Conservation (phyloP, 2,329 filamentous ascomycete genomes). For the Fusarium solani-melongenae region DNA sequence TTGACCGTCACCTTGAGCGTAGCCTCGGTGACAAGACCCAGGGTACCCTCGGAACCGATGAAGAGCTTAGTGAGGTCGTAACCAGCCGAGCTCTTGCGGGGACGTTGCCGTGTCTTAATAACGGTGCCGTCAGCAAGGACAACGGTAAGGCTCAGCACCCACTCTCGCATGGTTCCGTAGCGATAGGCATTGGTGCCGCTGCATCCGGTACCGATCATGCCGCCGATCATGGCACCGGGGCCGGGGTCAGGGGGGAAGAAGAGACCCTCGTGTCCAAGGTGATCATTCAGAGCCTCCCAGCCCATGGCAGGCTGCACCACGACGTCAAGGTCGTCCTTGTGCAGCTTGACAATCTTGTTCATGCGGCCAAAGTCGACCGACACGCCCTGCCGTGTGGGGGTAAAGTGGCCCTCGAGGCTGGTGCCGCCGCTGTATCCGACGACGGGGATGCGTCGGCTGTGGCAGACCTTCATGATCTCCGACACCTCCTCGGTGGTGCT, state of each 20-base stretch:
- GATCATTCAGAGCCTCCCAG: conserved; percentile 87
- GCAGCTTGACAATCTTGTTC: conserved; percentile 81
- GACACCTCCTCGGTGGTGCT: conserved; percentile 83
- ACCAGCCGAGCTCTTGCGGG: conserved; percentile 89
- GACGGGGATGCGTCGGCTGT: conserved; percentile 82
- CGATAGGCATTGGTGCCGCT: conserved; percentile 90
- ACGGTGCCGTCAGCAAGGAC: conserved; percentile 91
- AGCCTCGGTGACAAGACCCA: conserved; percentile 91
- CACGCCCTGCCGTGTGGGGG: conserved; percentile 83
- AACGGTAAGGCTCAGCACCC: conserved; percentile 88
- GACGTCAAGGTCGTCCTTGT: conserved; percentile 82
- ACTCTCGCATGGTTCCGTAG: conserved; percentile 95
- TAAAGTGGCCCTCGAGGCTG: conserved; percentile 89
- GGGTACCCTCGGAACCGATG: conserved; percentile 90
- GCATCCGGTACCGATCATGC: conserved; percentile 81
- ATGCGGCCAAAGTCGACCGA: conserved; percentile 89
- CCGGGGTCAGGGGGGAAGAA: conserved; percentile 95
- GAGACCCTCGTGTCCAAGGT: conserved; percentile 76
- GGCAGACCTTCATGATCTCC: conserved; percentile 89
- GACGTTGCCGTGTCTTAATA: conserved; percentile 88
- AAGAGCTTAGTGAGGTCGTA: conserved; percentile 93
- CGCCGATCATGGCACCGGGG: conserved; percentile 91
- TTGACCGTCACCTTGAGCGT: conserved; percentile 87
- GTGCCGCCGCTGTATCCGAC: conserved; percentile 90
- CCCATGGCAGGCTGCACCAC: conserved; percentile 84